Percentiles rank a stretch among this genome's conserved stretches.
Conservation (phyloP, 2,329 filamentous ascomycete genomes). For the Ophiostoma sp. region DNA sequence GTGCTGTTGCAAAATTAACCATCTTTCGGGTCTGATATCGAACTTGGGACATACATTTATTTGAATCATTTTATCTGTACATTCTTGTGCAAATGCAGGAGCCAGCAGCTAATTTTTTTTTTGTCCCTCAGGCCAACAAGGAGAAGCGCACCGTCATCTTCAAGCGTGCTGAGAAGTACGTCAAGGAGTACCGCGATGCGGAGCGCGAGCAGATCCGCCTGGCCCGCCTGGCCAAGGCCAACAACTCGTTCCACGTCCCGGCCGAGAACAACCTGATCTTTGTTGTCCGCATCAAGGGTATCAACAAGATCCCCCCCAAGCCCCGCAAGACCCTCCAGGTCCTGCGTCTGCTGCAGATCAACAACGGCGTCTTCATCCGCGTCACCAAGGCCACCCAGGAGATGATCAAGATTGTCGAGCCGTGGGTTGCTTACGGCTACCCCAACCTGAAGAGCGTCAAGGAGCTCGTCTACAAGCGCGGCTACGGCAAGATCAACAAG, state of each 20-base stretch:
- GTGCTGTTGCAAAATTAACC: constrained; percentile 98
- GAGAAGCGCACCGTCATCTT: constrained; percentile 98
- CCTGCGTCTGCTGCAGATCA: constrained; percentile 99
- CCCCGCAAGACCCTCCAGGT: constrained; percentile 99
- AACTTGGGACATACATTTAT: constrained; percentile 11
- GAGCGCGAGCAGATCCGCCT: constrained; percentile 99
- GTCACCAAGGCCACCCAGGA: constrained; percentile 96
- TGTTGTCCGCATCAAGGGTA: constrained; percentile 99
- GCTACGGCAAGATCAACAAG: constrained; percentile 98
- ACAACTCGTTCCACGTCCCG: constrained; percentile 90
- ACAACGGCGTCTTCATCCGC: constrained; percentile 98
- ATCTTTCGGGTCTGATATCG: constrained; percentile 97
- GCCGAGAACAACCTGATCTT: constrained; percentile 97
- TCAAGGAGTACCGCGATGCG: constrained; percentile 97
- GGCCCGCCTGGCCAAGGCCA: constrained; percentile 81
- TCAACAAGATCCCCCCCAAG: constrained; percentile 99
- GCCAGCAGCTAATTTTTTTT: constrained; percentile 30
- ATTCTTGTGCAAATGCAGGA: neutral
- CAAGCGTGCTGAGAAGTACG: constrained; percentile 99
- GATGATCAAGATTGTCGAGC: constrained; percentile 98
- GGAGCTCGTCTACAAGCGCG: constrained; percentile 99
- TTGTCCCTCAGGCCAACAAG: constrained; percentile 76
- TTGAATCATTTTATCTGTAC: neutral
- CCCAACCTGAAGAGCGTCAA: constrained; percentile 99
- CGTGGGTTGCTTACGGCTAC: constrained; percentile 98